phyloP scores from a whole-genome alignment of 768 basidiomycete genomes.

The Trametes maxima region DNA sequence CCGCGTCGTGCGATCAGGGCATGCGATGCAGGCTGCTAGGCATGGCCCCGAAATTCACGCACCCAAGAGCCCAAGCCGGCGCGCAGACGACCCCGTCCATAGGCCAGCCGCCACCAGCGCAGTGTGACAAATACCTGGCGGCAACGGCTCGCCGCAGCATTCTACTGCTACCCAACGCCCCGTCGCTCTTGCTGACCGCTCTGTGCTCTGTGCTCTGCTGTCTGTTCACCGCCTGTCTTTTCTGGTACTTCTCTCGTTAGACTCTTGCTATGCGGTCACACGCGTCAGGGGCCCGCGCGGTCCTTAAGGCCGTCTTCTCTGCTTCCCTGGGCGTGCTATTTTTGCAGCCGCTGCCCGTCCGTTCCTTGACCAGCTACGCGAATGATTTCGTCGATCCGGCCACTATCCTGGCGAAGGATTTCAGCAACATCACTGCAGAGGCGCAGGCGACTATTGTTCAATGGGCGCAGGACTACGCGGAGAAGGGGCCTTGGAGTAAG shows the following conservation, averaged over 20 bases:
- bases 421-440: slow-evolving; percentile 43
- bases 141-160: neutral
- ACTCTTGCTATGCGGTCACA: neutral
- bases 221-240: slow-evolving; percentile 8
- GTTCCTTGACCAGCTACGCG: slow-evolving; percentile 45
- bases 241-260: neutral
- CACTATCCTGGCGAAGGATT: slow-evolving; percentile 47
- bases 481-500: slow-evolving; percentile 59
- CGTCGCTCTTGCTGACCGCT: neutral
- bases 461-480: slow-evolving; percentile 49
- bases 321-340: slow-evolving; percentile 14
- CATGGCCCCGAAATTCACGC: neutral
- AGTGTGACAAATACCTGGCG: neutral
- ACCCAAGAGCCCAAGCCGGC: too few relatives aligned
- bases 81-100: too few relatives aligned
- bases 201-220: neutral
- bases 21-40: neutral
- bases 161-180: neutral
- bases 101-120: too few relatives aligned
- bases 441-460: slow-evolving; percentile 48
- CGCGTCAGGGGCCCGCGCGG: neutral
- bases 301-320: slow-evolving; percentile 7
- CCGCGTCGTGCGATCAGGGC: neutral
- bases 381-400: slow-evolving; percentile 60
- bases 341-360: slow-evolving; percentile 16